phyloP scores from a whole-genome alignment of 164 flowering plant genomes.

The Umbilicus rupestris region DNA sequence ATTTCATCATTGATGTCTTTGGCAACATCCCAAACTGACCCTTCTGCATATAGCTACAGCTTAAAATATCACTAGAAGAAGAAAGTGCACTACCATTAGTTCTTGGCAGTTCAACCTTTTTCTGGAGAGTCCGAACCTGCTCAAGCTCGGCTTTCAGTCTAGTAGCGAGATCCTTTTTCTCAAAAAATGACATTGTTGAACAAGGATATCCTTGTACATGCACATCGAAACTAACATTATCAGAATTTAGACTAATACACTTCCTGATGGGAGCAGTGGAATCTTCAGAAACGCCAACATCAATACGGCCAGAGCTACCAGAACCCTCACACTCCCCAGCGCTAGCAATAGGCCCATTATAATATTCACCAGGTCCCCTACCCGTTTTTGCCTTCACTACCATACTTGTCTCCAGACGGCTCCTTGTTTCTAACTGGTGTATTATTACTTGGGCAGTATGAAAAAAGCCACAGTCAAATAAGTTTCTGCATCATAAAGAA shows the following conservation, averaged over 20 bases:
- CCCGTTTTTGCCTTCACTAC: constrained; percentile 24
- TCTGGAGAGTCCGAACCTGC: constrained; percentile 26
- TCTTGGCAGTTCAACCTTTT: constrained; percentile 27
- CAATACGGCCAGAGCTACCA: constrained; percentile 43
- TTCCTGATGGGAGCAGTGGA: constrained; percentile 28
- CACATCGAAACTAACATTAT: constrained; percentile 26
- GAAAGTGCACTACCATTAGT: constrained; percentile 16
- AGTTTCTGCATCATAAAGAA: background rate
- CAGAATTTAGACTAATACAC: constrained; percentile 30
- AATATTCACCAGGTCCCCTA: constrained; percentile 22
- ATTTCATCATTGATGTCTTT: constrained; percentile 13
- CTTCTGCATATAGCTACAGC: constrained; percentile 20
- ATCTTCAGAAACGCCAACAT: constrained; percentile 31
- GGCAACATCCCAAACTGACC: constrained; percentile 7
- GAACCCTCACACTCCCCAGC: constrained; percentile 43
- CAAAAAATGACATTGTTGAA: constrained; percentile 23
- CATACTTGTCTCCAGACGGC: background rate
- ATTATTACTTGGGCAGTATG: background rate
- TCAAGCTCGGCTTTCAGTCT: constrained; percentile 37
- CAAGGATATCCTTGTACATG: constrained; percentile 29
- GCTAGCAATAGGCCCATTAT: constrained; percentile 12
- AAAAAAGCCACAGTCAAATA: background rate
- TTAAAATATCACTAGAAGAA: constrained; percentile 25
- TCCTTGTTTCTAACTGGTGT: no score
- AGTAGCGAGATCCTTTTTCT: constrained; percentile 27